These are phyloP conservation scores for Scheffersomyces stambukii DNA, from an alignment of 1,139 yeast species.

Conservation along the genomic window DNA sequence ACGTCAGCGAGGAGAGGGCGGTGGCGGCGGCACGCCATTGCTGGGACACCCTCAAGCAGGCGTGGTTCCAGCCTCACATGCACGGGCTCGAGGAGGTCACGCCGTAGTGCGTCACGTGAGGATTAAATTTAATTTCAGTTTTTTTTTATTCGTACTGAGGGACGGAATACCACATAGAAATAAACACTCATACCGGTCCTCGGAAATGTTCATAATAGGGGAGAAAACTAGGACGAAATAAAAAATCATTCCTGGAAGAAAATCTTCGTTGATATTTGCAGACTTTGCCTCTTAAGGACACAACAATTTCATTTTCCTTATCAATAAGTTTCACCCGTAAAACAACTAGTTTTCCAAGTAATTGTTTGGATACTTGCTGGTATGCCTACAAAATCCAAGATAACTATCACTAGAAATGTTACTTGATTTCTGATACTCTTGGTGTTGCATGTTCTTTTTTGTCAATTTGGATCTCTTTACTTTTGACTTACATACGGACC, in stretches of 20 bases:
- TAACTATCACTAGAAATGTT: no score
- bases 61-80: slow-evolving; percentile 59
- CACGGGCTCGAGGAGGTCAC: slow-evolving; percentile 30
- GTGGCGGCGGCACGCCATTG: slow-evolving; percentile 50
- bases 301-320: no score
- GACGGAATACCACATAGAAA: slow-evolving; percentile 1
- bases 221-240: slow-evolving; percentile 1
- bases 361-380: no score
- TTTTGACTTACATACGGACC: slow-evolving; percentile 4
- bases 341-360: no score
- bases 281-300: no score
- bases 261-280: no score
- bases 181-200: no score
- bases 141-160: no score
- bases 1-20: slow-evolving; percentile 41
- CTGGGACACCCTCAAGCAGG: slow-evolving; percentile 57
- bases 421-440: no score
- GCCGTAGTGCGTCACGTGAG: slow-evolving; percentile 4
- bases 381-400: no score
- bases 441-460: slow-evolving; percentile 2
- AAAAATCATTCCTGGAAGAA: slow-evolving; percentile 2
- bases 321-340: no score
- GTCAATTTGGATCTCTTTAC: slow-evolving; percentile 3
- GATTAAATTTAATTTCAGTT: neutral
- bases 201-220: neutral